Conservation (phyloP, 768 basidiomycete genomes). For the Pleurotus platypus region DNA sequence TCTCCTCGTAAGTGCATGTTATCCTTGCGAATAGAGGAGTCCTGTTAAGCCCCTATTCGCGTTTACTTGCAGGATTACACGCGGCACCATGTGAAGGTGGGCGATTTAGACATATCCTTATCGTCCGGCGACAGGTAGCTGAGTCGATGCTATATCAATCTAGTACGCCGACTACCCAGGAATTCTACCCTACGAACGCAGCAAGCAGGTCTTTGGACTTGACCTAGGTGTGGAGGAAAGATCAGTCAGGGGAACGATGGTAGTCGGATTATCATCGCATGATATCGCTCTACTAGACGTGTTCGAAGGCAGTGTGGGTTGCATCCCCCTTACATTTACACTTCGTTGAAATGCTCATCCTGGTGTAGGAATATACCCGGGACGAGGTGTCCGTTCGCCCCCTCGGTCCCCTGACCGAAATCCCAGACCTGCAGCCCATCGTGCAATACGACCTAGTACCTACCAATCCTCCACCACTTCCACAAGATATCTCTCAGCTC, state of each 20-base stretch:
- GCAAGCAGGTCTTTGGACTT: conserved; percentile 40
- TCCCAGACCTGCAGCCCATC: conserved; percentile 18
- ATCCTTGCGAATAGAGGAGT: background rate
- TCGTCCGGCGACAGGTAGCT: too few relatives aligned
- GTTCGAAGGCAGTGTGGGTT: conserved; percentile 77
- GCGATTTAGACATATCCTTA: conserved; percentile 1
- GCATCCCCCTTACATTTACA: background rate
- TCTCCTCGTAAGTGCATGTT: conserved; percentile 49
- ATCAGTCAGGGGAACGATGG: conserved; percentile 76
- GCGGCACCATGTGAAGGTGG: conserved; percentile 73
- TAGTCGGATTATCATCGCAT: conserved; percentile 58
- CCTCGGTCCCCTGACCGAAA: conserved; percentile 35
- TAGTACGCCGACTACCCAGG: conserved; percentile 82
- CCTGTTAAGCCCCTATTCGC: conserved; percentile 1
- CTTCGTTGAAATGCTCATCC: background rate
- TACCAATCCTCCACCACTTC: conserved; percentile 34
- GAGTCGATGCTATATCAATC: background rate
- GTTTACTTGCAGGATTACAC: conserved; percentile 58
- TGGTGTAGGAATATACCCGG: conserved; percentile 67
- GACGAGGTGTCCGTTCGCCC: conserved; percentile 51
- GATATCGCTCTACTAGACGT: conserved; percentile 72
- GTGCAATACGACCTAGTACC: conserved; percentile 35
- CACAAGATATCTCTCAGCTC: conserved; percentile 29
- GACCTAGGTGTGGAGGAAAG: conserved; percentile 59
- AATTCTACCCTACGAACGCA: conserved; percentile 57